Conservation (phyloP, 2,329 filamentous ascomycete genomes). For the Fusarium haematococcum region DNA sequence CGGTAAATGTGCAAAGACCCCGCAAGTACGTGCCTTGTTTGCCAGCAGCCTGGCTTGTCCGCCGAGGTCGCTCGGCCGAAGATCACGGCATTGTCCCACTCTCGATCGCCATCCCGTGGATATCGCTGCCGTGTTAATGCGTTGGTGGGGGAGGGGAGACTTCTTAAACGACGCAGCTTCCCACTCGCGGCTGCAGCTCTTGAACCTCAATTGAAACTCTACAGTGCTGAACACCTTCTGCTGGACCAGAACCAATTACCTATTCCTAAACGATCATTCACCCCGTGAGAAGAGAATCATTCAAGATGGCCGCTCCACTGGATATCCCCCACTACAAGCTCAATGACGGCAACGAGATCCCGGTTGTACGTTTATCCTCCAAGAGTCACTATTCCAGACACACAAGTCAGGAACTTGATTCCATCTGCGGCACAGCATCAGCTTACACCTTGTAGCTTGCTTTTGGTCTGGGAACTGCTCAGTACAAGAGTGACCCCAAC, state of each 20-base stretch:
- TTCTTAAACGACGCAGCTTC: conserved; percentile 6
- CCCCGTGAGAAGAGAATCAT: not conserved
- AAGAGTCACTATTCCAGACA: not conserved
- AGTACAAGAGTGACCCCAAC: conserved; percentile 64
- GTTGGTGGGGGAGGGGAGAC: conserved; percentile 2
- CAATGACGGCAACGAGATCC: conserved; percentile 80
- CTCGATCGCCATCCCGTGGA: conserved; percentile 24
- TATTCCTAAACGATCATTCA: not conserved
- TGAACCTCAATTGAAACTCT: conserved; percentile 6
- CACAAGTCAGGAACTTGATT: not conserved
- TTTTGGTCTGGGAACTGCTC: conserved; percentile 79
- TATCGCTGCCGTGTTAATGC: not conserved
- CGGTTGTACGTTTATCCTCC: conserved; percentile 63
- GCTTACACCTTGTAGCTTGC: conserved; percentile 62
- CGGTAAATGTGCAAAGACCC: not conserved
- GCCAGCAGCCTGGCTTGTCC: not conserved
- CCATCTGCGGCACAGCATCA: not conserved
- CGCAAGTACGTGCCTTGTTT: not conserved
- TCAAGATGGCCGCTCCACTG: conserved; percentile 29
- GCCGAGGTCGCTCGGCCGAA: conserved; percentile 8
- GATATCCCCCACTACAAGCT: conserved; percentile 72
- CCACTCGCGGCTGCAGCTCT: not conserved
- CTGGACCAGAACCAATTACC: not conserved
- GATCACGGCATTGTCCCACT: conserved; percentile 35
- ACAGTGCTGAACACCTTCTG: not conserved